A percentile compares a stretch with the other conserved stretches of the same genome.
These are phyloP conservation scores for Leucocoprinus leucothites DNA, from an alignment of 768 basidiomycete genomes.

Conservation along the genomic window DNA sequence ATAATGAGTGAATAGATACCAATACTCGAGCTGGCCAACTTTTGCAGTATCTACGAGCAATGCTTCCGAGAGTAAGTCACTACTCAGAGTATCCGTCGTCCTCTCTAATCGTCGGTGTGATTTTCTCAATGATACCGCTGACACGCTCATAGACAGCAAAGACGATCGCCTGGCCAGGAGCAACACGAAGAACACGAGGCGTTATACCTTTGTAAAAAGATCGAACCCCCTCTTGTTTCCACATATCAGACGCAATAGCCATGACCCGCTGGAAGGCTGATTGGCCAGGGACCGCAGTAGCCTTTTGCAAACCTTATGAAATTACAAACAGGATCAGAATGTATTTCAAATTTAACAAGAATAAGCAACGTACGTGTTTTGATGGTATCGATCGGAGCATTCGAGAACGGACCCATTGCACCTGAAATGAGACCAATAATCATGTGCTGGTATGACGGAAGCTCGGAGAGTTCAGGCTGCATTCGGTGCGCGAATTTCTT, in stretches of 20 bases:
- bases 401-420: constrained; percentile 97
- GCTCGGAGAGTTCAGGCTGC: constrained; percentile 76
- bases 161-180: constrained; percentile 95
- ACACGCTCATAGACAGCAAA: constrained; percentile 97
- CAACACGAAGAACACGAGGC: constrained; percentile 91
- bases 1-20: background rate
- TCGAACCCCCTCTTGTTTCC: constrained; percentile 78
- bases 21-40: background rate
- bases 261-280: constrained; percentile 78
- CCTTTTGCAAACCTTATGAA: constrained; percentile 75
- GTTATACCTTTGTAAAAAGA: constrained; percentile 99
- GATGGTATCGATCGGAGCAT: constrained; percentile 93
- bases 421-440: constrained; percentile 92
- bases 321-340: constrained; percentile 5
- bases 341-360: background rate
- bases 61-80: background rate
- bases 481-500: constrained; percentile 76
- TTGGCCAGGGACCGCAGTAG: constrained; percentile 68
- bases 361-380: constrained; percentile 73
- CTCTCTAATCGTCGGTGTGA: constrained; percentile 50
- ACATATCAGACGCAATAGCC: constrained; percentile 89
- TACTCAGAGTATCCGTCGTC: constrained; percentile 68
- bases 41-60: no score
- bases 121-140: constrained; percentile 66
- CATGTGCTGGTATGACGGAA: constrained; percentile 97